Conservation (phyloP, 768 basidiomycete genomes). For the Xerocomellus intermedius region DNA sequence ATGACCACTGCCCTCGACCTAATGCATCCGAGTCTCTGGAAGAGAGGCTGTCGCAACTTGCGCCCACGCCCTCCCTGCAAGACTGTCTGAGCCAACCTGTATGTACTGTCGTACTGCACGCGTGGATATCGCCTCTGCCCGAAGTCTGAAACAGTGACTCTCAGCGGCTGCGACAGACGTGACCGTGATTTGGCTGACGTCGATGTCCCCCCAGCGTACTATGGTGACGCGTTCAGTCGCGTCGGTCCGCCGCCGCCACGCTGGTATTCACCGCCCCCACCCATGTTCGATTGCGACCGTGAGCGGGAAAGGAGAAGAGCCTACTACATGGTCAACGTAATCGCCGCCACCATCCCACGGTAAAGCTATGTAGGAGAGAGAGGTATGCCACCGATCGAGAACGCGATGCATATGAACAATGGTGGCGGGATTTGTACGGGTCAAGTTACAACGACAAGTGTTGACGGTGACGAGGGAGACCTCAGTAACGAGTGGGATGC, state of each 20-base stretch:
- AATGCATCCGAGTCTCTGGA: slow-evolving; percentile 38
- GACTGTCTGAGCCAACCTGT: slow-evolving; percentile 39
- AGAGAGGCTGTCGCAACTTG: slow-evolving; percentile 39
- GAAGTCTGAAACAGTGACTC: slow-evolving; percentile 41
- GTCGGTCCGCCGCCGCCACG: slow-evolving; percentile 10
- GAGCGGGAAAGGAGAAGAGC: slow-evolving; percentile 27
- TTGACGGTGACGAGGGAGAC: too few relatives aligned
- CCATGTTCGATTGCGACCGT: slow-evolving; percentile 35
- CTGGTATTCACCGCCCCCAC: slow-evolving; percentile 29
- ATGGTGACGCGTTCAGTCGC: slow-evolving; percentile 33
- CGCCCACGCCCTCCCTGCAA: slow-evolving; percentile 35
- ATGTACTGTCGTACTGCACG: slow-evolving; percentile 12
- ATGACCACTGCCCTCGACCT: slow-evolving; percentile 31
- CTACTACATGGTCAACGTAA: slow-evolving; percentile 32
- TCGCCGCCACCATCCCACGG: slow-evolving; percentile 30
- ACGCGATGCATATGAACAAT: too few relatives aligned
- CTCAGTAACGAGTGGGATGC: too few relatives aligned
- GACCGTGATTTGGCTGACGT: slow-evolving; percentile 39
- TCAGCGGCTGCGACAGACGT: slow-evolving; percentile 37
- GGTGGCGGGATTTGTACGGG: too few relatives aligned
- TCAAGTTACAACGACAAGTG: too few relatives aligned
- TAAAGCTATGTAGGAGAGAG: slow-evolving; percentile 33
- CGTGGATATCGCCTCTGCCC: slow-evolving; percentile 27
- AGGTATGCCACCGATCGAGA: slow-evolving; percentile 30
- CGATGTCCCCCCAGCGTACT: slow-evolving; percentile 34